Conservation (phyloP, 78 protist species). For the Thecamonas trahens region DNA sequence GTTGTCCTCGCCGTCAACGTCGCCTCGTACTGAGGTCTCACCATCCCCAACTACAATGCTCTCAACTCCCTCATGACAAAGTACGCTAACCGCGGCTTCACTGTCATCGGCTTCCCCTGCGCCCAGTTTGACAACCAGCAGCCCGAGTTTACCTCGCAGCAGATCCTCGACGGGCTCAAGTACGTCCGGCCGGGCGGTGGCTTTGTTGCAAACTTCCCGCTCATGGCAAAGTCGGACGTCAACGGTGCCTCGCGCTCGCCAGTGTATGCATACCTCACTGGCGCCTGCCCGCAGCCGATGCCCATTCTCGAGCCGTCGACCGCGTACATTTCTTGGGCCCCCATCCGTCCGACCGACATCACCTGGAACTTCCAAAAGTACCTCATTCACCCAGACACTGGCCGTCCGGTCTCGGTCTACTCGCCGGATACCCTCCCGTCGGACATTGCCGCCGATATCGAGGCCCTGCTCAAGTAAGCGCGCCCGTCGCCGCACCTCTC, state of each 20-base stretch:
- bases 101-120: constrained; percentile 32
- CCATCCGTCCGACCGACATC: constrained; percentile 25
- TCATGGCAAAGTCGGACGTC: constrained; percentile 15
- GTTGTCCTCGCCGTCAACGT: constrained; percentile 9
- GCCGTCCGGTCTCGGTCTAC: constrained; percentile 20
- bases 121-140: constrained; percentile 27
- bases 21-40: constrained; percentile 13
- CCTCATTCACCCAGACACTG: constrained; percentile 8
- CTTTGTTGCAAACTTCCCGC: constrained; percentile 6
- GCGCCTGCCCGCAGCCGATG: not conserved
- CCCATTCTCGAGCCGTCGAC: not conserved
- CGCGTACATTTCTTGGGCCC: constrained; percentile 13
- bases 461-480: not conserved
- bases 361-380: constrained; percentile 49
- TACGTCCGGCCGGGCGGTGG: constrained; percentile 34
- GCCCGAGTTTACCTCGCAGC: constrained; percentile 3
- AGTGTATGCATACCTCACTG: constrained; percentile 13
- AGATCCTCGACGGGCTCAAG: constrained; percentile 15
- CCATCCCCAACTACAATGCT: not conserved
- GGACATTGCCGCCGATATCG: constrained; percentile 12
- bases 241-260: constrained; percentile 17
- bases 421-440: constrained; percentile 4
- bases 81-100: constrained; percentile 17
- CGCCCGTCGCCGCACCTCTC: no score
- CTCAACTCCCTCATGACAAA: constrained; percentile 15